Conservation (phyloP, 768 basidiomycete species). For the Exsudoporus frostii region DNA sequence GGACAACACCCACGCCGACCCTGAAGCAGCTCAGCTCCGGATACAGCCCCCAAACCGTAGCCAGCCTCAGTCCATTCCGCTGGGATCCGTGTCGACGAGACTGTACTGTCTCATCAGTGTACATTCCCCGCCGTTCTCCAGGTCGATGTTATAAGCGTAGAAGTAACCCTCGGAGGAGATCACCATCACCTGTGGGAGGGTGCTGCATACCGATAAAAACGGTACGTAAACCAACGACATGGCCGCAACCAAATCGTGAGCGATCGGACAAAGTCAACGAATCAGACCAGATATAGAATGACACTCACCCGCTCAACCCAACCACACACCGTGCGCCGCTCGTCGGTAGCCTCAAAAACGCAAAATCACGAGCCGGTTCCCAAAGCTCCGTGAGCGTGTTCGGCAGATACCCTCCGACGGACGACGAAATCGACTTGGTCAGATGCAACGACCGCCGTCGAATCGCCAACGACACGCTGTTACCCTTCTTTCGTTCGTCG, state of each 20-base stretch:
- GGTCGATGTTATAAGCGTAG: conserved; percentile 92
- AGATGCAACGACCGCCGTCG: conserved; percentile 71
- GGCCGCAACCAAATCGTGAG: not conserved
- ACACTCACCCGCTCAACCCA: conserved; percentile 80
- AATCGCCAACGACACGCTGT: conserved; percentile 58
- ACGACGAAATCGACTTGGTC: conserved; percentile 71
- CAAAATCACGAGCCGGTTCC: conserved; percentile 96
- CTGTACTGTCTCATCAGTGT: conserved; percentile 92
- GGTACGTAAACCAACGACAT: not conserved
- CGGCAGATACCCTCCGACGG: conserved; percentile 82
- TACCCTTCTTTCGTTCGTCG: conserved; percentile 65
- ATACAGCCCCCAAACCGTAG: not conserved
- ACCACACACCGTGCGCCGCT: conserved; percentile 81
- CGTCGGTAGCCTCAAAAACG: conserved; percentile 79
- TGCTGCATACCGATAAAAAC: conserved; percentile 42
- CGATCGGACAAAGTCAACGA: not conserved
- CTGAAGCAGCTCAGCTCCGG: not conserved
- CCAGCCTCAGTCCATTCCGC: conserved; percentile 28
- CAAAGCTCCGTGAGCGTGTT: conserved; percentile 92
- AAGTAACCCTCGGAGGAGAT: conserved; percentile 94
- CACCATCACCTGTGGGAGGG: conserved; percentile 96
- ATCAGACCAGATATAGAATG: not conserved
- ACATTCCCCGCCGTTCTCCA: conserved; percentile 96
- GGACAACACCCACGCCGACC: not conserved
- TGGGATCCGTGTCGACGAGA: conserved; percentile 27